Evolutionary conservation across 225 moss, liverwort and hornwort species (phyloP), one percentile per base, ranked within the genome.

Genomic region (Antitrichia curtipendula): DNA sequence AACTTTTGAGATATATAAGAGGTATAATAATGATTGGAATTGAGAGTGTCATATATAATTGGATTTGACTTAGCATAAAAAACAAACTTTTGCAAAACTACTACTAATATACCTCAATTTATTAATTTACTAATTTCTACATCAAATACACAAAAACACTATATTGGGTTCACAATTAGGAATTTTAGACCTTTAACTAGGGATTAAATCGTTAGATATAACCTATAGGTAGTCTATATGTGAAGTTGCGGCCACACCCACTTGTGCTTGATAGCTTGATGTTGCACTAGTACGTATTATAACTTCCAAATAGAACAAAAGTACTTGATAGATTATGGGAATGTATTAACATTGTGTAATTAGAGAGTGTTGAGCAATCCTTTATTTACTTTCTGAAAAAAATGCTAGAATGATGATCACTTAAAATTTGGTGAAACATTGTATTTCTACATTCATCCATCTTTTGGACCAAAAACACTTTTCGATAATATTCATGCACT

Each of bases 51-150:
- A 49, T 49, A 1, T 49, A 5, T 12, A 17, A 73, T 31, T 47
- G 31, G 4, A 45, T 29, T 0, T 0, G 0, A 0, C 4, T 72
- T 29, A 11, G 29, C 2, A 47, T 45, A 18, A 41, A 40, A 64
- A 31, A 19, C 0, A 73, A 73, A 12, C 19, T 47, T 74, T 9
- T 12, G 1, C 32, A 7, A n/a, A n/a, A 32, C 32, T 32, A 49
- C 2, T 32, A 8, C 49, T 12, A 31, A 32, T 74, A 2, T 12
- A 49, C 6, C 7, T 49, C n/a, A n/a, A n/a, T n/a, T n/a, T n/a
- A n/a, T n/a, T n/a, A n/a, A n/a, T n/a, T n/a, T n/a, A n/a, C n/a
- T n/a, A n/a, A n/a, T n/a, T n/a, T 49, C 1, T 73, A 74, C 12
- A 12, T 74, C 32, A 49, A 28, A 49, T 49, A 32, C 7, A 47